Base-by-base conservation (phyloP, 257 asterid genomes). In the Penstemon barbatus region DNA sequence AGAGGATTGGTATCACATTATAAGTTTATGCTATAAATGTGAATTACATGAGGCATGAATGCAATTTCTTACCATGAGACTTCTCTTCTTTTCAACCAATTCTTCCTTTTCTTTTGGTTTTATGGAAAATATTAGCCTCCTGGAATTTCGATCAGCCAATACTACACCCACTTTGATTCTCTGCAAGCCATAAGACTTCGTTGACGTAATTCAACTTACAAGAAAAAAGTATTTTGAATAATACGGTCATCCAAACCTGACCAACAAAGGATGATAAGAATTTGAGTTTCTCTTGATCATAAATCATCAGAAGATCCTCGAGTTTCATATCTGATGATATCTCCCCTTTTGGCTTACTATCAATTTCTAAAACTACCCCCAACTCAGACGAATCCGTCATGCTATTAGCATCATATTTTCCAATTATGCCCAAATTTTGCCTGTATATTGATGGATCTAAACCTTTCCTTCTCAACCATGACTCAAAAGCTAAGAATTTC, bases 391-490 rank as follows among this genome's bases (percentile, higher is more conserved):
- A 57, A 69, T 75, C 82, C 2, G 37, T 60, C 75, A 45, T 53
- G 74, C 83, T 82, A 68, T 77, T 77, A 62, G 86, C 79, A 66
- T 85, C 97, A 68, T 83, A 77, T 67, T 79, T 85, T 66, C 94
- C 91, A 69, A 90, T 79, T 58, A 93, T 78, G 13, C 96, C 96
- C 65, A 88, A 81, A 71, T 81, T 87, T 85, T 93, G 91, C 82
- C 91, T 81, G 79, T 85, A 88, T 43, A 71, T 73, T 43, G 95
- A 82, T 48, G 98, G 98, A 70, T 93, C 90, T 62, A 93, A 59
- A 25, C 98, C 97, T 66, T 82, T 88, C 75, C 80, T 80, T 80
- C 97, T 90, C 84, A 92, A 78, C 98, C 98, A 92, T 41, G 98
- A 88, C 77, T 93, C 98, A 51, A 93, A 90, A 61, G 96, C 96